Evolutionary conservation across 495 filamentous ascomycete genomes (phyloP).

Genomic region (Acidomyces sp.): DNA sequence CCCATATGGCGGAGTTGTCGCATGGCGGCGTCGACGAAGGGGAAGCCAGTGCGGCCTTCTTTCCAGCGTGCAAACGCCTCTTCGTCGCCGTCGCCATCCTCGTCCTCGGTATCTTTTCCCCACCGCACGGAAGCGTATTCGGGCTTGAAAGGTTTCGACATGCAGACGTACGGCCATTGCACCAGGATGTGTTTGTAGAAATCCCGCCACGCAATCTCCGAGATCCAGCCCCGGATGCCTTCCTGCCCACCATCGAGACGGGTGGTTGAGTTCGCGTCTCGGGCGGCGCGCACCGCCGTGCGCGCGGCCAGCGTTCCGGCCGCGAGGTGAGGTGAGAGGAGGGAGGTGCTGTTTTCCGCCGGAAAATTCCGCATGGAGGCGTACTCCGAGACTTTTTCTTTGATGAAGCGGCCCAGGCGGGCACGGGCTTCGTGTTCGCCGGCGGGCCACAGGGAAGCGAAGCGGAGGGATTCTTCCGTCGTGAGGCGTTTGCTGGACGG

Average conservation of each 20-base stretch:
- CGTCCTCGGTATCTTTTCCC: conserved; percentile 62
- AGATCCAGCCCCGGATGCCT: conserved; percentile 67
- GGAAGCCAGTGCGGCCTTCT: conserved; percentile 65
- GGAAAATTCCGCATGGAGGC: conserved; percentile 49
- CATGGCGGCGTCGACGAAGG: conserved; percentile 89
- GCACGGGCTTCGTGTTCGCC: conserved; percentile 64
- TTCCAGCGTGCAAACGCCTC: conserved; percentile 62
- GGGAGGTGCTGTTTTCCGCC: conserved; percentile 47
- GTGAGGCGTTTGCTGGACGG: conserved; percentile 52
- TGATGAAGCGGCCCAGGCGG: conserved; percentile 57
- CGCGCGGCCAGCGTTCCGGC: conserved; percentile 65
- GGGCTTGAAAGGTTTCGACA: conserved; percentile 89
- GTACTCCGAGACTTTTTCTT: conserved; percentile 50
- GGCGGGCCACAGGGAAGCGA: conserved; percentile 54
- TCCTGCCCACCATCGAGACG: conserved; percentile 54
- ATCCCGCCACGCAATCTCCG: conserved; percentile 81
- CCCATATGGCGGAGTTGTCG: conserved; percentile 57
- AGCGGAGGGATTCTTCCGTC: conserved; percentile 43
- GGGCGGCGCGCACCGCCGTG: conserved; percentile 55
- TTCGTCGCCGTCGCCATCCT: too few species aligned
- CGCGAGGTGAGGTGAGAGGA: conserved; percentile 68
- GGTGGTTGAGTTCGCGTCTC: conserved; percentile 52
- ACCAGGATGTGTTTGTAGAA: conserved; percentile 85
- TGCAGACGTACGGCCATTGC: conserved; percentile 82
- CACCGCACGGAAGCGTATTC: conserved; percentile 72